Base-by-base conservation (phyloP, 2,329 filamentous ascomycete genomes). In the Cercospora zeina region DNA sequence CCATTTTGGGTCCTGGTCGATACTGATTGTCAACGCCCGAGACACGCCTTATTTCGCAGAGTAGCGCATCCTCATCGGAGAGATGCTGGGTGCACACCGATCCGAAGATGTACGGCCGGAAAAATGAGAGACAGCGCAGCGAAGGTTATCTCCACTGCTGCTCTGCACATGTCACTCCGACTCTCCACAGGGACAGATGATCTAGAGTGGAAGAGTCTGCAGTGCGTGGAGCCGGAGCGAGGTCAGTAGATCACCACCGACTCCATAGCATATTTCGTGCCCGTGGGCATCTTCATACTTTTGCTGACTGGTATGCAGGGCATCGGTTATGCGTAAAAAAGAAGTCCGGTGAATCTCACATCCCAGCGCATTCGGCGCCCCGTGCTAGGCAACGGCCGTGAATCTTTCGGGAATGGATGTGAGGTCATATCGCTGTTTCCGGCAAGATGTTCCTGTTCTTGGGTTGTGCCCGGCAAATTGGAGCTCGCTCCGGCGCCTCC, bases 391-490 rank as follows among this genome's bases (percentile, higher is more conserved):
- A 34, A 7, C 49, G 5, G 19, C n/a, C 33, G 27, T 14, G 8
- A 19, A 10, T 27, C 49, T 34, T 34, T 21, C 11, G 49, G 27
- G 6, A 31, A 34, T 21, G 19, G n/a, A 33, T 4, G 49, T 53
- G 49, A 53, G 31, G 16, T 53, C 49, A 53, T 53, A 19, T 53
- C 16, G 27, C 49, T 53, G 49, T 27, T 31, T 34, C 49, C 27
- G 33, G 49, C 16, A 53, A 24, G 49, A 21, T 24, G 49, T 33
- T 14, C 31, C 31, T 53, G 10, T 19, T 34, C 8, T n/a, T 53
- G 49, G 49, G 31, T 53, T 19, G 31, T 34, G 27, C 31, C 31
- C 49, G 49, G 49, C 31, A 53, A 53, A 53, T 34, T 53, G n/a
- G 31, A 33, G 49, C 49, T 53, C 33, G 49, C 27, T 53, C 31